These are phyloP conservation scores for Fraxinus anomala DNA, from an alignment of 257 asterid species.

Conservation along the genomic window DNA sequence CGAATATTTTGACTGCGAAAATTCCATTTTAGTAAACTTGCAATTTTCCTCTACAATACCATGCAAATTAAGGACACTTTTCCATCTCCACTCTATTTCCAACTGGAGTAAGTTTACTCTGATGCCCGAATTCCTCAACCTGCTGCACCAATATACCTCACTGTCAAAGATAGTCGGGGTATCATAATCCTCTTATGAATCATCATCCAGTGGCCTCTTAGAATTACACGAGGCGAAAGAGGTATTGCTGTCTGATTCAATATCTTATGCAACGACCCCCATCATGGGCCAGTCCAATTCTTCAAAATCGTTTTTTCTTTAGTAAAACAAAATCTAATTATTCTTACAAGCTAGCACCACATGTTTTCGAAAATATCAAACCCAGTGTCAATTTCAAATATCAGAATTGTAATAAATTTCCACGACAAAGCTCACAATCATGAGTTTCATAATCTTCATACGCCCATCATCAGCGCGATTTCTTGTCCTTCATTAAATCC, in stretches of 20 bases:
- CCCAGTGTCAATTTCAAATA: neutral
- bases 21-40: neutral
- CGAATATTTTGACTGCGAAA: neutral
- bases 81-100: neutral
- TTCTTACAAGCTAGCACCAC: neutral
- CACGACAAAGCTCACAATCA: neutral
- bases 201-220: neutral
- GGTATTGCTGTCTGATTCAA: neutral
- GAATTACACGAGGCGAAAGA: neutral
- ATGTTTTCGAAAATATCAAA: neutral
- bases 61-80: neutral
- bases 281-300: neutral
- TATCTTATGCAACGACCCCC: neutral
- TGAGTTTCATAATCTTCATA: neutral
- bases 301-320: neutral
- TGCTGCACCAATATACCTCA: neutral
- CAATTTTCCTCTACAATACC: neutral
- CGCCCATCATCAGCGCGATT: neutral
- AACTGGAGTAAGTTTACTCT: neutral
- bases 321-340: neutral
- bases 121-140: neutral
- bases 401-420: slow-evolving; percentile 18
- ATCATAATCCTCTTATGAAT: neutral
- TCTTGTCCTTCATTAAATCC: neutral
- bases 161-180: neutral